Base-by-base conservation (phyloP, 768 basidiomycete genomes). In the Lenzites betulinus region DNA sequence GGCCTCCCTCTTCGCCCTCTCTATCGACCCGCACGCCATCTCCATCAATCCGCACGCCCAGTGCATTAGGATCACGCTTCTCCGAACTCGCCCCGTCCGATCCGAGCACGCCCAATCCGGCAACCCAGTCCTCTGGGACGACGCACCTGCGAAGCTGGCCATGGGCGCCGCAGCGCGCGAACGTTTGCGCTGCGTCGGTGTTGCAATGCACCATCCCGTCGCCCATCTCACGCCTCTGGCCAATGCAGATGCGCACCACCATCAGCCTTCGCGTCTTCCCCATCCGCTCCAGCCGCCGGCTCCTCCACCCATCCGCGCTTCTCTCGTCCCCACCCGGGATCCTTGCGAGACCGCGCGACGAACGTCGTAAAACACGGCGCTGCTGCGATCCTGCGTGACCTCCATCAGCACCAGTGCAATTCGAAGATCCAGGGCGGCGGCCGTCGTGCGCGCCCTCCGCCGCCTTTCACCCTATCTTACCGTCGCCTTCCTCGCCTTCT, bases 371-470 rank as follows among this genome's bases (percentile, higher is more conserved):
- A 11, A 33, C 23, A 41, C 42, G 39, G 52, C 52, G 52, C 52
- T 33, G 28, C 35, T 36, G 33, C 18, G 51, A 41, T 52, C 25
- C 39, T 12, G 38, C 23, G 42, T 22, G 41, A n/a, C 43, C 43
- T 47, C 30, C 54, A 47, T 54, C 54, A 35, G 43, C 35, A 9
- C 43, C 44, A n/a, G n/a, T n/a, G n/a, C n/a, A n/a, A n/a, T n/a
- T 35, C 54, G 54, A 46, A 47, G 44, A 46, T 54, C 44, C 54
- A 54, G 54, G 54, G 30, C 54, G 13, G 22, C 54, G 43, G 33
- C 54, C 43, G 28, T 43, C 33, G 53, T 23, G 33, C 15, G 28
- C 42, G 25, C 51, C 28, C 30, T 4, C 50, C 11, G 30, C 22
- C 4, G 30, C 30, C 30, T 11, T 33, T 4, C 30, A 33, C 30